These are phyloP conservation scores for Lactarius evosmus DNA, from an alignment of 768 basidiomycete genomes.

Conservation along the genomic window DNA sequence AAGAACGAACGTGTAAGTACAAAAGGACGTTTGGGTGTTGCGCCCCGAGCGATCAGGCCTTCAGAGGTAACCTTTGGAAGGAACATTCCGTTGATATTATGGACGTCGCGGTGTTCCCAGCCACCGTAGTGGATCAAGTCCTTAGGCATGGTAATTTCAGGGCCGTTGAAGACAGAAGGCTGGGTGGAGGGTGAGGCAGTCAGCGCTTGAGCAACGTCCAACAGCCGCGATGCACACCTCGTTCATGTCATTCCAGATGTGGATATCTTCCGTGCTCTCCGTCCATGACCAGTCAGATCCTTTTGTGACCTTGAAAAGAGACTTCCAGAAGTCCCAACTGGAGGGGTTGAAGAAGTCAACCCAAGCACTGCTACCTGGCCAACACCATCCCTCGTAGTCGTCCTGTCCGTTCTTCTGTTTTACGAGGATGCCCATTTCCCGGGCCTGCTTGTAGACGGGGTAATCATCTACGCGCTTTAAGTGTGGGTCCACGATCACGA, in stretches of 20 bases:
- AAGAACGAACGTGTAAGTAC: constrained; percentile 95
- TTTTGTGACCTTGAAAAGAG: constrained; percentile 65
- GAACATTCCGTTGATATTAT: constrained; percentile 98
- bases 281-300: constrained; percentile 70
- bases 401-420: constrained; percentile 76
- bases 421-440: constrained; percentile 76
- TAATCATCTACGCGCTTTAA: constrained; percentile 78
- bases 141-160: constrained; percentile 83
- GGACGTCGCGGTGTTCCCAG: constrained; percentile 97
- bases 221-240: constrained; percentile 53
- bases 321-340: constrained; percentile 88
- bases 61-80: constrained; percentile 79
- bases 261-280: constrained; percentile 75
- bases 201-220: constrained; percentile 2
- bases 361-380: constrained; percentile 96
- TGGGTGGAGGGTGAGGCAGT: constrained; percentile 34
- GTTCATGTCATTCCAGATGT: constrained; percentile 99
- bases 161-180: constrained; percentile 99
- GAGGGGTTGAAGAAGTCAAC: constrained; percentile 94
- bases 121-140: constrained; percentile 84
- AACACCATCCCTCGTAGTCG: constrained; percentile 98
- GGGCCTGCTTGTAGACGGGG: constrained; percentile 81
- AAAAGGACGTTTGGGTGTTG: constrained; percentile 81
- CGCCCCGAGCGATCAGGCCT: constrained; percentile 72
- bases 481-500: constrained; percentile 96